Evolutionary conservation across 208 protist species (phyloP), one percentile per base, ranked within the genome.

Genomic region (Wallacemonas sp.): DNA sequence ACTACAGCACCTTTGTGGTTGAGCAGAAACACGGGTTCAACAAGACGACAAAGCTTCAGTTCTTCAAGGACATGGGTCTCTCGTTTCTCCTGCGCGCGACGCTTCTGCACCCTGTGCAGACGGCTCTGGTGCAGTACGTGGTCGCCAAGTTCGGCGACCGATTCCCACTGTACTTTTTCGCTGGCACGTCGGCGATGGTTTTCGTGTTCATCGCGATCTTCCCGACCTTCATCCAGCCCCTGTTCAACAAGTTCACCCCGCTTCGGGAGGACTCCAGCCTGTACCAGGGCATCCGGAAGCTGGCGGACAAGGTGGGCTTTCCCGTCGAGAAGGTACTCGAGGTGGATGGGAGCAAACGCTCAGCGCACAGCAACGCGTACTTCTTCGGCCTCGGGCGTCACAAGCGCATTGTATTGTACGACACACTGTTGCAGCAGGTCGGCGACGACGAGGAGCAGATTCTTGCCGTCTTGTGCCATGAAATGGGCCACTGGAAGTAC

Each of bases 351-450:
- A 94, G 85, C 19, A 66, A 74, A 12, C 85, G 90, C 14, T 95
- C 88, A 5, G 56, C 65, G 41, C 89, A 97, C 76, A 90, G 80
- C 75, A 96, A 95, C 67, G 91, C 91, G 9, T 97, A 93, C 80
- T 84, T 96, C 26, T 93, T 87, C 66, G 94, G 94, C 34, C 89
- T 96, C 16, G 79, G 82, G 55, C 79, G 74, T 12, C 93, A 91
- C 74, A 93, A 94, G 74, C 74, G 81, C 48, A 92, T 97, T 70
- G 94, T 97, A 16, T 62, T 97, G 16, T 97, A 91, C 65, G 94
- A 97, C 70, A 96, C 91, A 5, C 55, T 97, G 17, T 61, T 96
- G 17, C 70, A 90, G 48, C 83, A 93, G 29, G 57, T 86, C 58
- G 70, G 76, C 29, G 70, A 73, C 14, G 71, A 87, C 44, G 84